Conservation (phyloP, 495 filamentous ascomycete genomes). For the Lasiosphaeria ovina region DNA sequence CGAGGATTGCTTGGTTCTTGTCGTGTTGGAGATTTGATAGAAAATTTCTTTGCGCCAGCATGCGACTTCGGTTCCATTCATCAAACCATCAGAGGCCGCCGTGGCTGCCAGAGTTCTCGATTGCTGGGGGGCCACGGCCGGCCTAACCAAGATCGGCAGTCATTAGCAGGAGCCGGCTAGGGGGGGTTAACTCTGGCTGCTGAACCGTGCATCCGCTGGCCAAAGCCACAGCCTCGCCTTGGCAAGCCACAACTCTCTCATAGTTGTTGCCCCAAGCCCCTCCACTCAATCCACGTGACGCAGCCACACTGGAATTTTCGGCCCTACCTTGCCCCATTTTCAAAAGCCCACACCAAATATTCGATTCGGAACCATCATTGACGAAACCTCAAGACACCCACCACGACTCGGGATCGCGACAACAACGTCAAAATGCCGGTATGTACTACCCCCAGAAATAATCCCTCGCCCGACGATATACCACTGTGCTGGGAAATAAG, state of each 20-base stretch:
- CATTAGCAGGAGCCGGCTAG: background rate
- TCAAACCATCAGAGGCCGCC: conserved; percentile 13
- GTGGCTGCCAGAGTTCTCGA: conserved; percentile 5
- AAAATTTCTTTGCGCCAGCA: conserved; percentile 14
- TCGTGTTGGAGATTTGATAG: conserved; percentile 3
- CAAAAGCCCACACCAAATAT: conserved; percentile 42
- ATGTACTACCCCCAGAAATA: conserved; percentile 38
- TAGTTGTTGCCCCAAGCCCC: too few relatives aligned
- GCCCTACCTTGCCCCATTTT: conserved; percentile 31
- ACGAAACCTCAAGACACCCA: conserved; percentile 35
- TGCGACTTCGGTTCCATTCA: conserved; percentile 18
- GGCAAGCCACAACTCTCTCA: too few relatives aligned
- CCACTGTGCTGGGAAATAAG: too few relatives aligned
- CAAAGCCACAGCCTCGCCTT: conserved; percentile 12
- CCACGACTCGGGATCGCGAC: conserved; percentile 41
- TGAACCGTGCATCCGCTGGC: conserved; percentile 17
- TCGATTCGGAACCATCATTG: conserved; percentile 35
- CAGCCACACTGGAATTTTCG: conserved; percentile 26
- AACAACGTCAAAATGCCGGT: conserved; percentile 80
- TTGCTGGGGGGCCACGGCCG: background rate
- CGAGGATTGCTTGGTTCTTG: background rate
- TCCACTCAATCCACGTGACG: conserved; percentile 25
- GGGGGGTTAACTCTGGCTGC: background rate
- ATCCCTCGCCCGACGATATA: background rate
- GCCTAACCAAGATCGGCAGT: background rate